phyloP scores from a whole-genome alignment of 2,329 filamentous ascomycete species.

The Didymella segeticola region DNA sequence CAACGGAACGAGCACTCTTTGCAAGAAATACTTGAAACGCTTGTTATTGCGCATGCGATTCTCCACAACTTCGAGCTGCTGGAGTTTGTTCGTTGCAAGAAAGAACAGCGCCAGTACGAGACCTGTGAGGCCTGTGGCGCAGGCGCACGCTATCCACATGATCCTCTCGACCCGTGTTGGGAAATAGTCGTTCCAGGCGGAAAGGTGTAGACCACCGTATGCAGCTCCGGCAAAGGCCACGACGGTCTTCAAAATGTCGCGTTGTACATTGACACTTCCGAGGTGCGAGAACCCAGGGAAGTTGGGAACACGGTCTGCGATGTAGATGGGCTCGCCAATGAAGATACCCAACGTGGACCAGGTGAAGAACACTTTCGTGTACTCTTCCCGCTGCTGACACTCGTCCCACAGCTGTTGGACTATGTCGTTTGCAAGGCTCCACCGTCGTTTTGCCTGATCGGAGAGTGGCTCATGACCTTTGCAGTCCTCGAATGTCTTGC shows the following conservation, averaged over 20 bases:
- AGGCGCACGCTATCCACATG: conserved; percentile 35
- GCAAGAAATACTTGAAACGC: conserved; percentile 10
- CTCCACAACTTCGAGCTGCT: conserved; percentile 23
- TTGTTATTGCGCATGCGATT: conserved; percentile 24
- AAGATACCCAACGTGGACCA: conserved; percentile 26
- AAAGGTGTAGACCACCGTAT: conserved; percentile 38
- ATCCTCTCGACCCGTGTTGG: conserved; percentile 29
- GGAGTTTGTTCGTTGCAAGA: conserved; percentile 25
- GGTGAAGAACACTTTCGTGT: conserved; percentile 31
- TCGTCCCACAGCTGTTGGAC: conserved; percentile 24
- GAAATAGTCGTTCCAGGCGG: conserved; percentile 40
- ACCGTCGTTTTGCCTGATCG: conserved; percentile 18
- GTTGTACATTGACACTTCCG: conserved; percentile 32
- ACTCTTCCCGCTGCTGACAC: conserved; percentile 22
- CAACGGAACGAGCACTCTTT: conserved; percentile 20
- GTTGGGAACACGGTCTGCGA: conserved; percentile 25
- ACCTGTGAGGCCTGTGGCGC: conserved; percentile 33
- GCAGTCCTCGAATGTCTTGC: conserved; percentile 28
- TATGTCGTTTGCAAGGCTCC: conserved; percentile 23
- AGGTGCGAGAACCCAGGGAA: conserved; percentile 30
- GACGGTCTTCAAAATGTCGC: conserved; percentile 24
- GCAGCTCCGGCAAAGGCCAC: conserved; percentile 34
- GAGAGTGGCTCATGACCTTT: conserved; percentile 16
- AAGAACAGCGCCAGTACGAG: conserved; percentile 33
- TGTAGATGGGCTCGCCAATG: conserved; percentile 28